Evolutionary conservation across 768 basidiomycete genomes (phyloP).

Genomic region (Filobasidium wieringae): DNA sequence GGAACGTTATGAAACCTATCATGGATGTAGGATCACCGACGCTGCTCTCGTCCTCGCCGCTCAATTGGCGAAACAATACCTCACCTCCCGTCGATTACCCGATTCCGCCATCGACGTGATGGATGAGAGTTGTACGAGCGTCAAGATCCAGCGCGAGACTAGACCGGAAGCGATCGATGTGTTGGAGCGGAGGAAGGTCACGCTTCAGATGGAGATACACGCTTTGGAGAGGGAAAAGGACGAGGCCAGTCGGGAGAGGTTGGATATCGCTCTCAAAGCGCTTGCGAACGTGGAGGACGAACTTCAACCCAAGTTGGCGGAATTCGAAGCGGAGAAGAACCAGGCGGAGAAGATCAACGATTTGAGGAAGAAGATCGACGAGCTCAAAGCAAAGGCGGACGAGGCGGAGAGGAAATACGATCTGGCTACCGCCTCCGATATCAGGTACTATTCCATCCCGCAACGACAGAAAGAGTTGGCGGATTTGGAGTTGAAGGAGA

Average conservation of each 20-base stretch:
- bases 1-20: conserved; percentile 74
- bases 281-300: conserved; percentile 76
- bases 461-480: conserved; percentile 54
- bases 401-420: conserved; percentile 77
- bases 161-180: conserved; percentile 87
- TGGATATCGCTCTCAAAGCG: conserved; percentile 59
- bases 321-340: conserved; percentile 76
- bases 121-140: conserved; percentile 78
- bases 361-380: conserved; percentile 71
- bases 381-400: conserved; percentile 78
- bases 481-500: conserved; percentile 54
- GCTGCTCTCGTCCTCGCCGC: conserved; percentile 79
- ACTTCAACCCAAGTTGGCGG: conserved; percentile 65
- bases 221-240: conserved; percentile 90
- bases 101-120: conserved; percentile 72
- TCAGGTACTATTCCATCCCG: conserved; percentile 84
- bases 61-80: conserved; percentile 80
- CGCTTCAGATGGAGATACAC: conserved; percentile 88
- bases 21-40: conserved; percentile 75
- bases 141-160: conserved; percentile 82
- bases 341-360: conserved; percentile 67
- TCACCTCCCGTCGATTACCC: conserved; percentile 44
- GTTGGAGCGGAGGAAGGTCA: conserved; percentile 73
- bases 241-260: conserved; percentile 68
- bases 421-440: conserved; percentile 46